These are phyloP conservation scores for Rossbeevera mucosa DNA, from an alignment of 768 basidiomycete species.

Conservation along the genomic window DNA sequence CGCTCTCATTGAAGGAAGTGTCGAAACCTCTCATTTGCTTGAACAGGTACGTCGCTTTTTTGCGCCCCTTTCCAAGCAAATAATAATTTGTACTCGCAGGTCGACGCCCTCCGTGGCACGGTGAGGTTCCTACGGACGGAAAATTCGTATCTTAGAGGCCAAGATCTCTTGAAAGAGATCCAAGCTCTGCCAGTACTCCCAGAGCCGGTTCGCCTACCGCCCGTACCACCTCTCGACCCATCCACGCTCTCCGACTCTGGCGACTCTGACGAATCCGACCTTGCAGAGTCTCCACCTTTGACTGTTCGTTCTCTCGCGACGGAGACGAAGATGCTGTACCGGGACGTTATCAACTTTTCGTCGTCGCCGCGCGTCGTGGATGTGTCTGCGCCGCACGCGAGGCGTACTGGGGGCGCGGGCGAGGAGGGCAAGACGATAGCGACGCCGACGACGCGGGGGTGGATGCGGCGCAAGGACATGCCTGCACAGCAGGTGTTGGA, in stretches of 20 bases:
- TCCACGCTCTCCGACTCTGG: conserved; percentile 65
- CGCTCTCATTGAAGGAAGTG: conserved; percentile 66
- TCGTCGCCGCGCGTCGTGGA: conserved; percentile 84
- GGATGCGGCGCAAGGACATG: conserved; percentile 77
- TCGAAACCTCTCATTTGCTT: conserved; percentile 83
- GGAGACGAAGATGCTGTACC: conserved; percentile 81
- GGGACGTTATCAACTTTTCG: conserved; percentile 85
- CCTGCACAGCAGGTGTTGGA: conserved; percentile 81
- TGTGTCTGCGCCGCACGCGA: conserved; percentile 56
- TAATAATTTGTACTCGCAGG: conserved; percentile 39
- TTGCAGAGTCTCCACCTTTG: conserved; percentile 41
- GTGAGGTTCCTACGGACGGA: conserved; percentile 91
- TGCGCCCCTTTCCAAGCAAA: neutral
- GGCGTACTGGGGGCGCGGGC: conserved; percentile 45
- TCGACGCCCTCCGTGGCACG: conserved; percentile 87
- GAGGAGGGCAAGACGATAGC: conserved; percentile 39
- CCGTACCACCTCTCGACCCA: conserved; percentile 65
- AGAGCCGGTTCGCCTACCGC: conserved; percentile 41
- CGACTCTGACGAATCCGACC: conserved; percentile 57
- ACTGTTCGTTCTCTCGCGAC: conserved; percentile 67
- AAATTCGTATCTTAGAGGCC: conserved; percentile 90
- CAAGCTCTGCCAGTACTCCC: conserved; percentile 66
- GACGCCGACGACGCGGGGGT: conserved; percentile 37
- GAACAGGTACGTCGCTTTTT: conserved; percentile 61
- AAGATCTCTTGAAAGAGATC: conserved; percentile 83